A percentile compares a stretch with the other conserved stretches of the same genome.
These are phyloP conservation scores for Cadophora malorum DNA, from an alignment of 2,329 filamentous ascomycete genomes.

Conservation along the genomic window DNA sequence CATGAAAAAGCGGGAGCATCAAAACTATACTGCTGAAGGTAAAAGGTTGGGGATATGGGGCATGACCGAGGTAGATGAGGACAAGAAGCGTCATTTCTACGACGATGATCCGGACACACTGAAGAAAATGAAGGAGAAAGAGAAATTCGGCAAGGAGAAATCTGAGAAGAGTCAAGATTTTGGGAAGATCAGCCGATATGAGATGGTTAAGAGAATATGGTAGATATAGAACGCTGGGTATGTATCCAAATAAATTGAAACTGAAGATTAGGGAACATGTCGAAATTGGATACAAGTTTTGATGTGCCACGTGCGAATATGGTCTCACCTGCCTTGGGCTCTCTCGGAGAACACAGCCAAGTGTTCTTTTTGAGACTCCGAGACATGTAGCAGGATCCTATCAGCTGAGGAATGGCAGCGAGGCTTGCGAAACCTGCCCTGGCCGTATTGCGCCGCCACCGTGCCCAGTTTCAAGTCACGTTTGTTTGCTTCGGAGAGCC, in stretches of 20 bases:
- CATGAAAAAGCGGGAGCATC: slow-evolving; percentile 73
- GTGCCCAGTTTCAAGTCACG: no score
- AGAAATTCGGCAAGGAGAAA: slow-evolving; percentile 66
- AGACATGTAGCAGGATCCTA: no score
- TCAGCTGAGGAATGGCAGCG: no score
- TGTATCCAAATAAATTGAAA: neutral
- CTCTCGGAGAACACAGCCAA: no score
- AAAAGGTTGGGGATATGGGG: slow-evolving; percentile 83
- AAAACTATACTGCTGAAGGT: slow-evolving; percentile 71
- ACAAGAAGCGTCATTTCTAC: slow-evolving; percentile 85
- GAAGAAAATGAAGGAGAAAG: slow-evolving; percentile 65
- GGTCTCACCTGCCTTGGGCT: no score
- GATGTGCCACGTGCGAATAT: no score
- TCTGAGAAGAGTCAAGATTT: slow-evolving; percentile 61
- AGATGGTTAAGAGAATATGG: slow-evolving; percentile 99
- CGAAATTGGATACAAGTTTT: no score
- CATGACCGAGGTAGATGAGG: slow-evolving; percentile 86
- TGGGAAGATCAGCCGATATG: slow-evolving; percentile 78
- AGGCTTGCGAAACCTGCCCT: no score
- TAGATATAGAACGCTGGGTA: slow-evolving; percentile 47
- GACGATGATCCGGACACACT: slow-evolving; percentile 79
- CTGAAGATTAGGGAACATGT: neutral
- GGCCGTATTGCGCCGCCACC: no score
- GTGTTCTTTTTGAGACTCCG: no score
- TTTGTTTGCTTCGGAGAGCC: no score